These are phyloP conservation scores for Podospora anserina DNA, from an alignment of 495 filamentous ascomycete genomes.

Conservation along the genomic window DNA sequence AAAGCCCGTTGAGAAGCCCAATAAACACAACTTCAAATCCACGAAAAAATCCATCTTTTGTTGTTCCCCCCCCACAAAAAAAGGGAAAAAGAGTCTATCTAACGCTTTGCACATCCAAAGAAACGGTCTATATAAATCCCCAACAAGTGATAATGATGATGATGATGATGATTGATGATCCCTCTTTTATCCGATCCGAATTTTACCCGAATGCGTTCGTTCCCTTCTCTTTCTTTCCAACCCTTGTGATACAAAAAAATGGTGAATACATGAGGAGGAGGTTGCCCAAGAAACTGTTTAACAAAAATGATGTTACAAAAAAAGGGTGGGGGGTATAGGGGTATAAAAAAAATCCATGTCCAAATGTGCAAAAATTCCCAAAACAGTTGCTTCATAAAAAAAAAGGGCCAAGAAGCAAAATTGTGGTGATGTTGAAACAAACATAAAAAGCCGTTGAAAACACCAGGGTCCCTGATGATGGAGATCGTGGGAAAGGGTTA, in stretches of 20 bases:
- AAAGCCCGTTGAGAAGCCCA: background rate
- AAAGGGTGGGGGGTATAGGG: background rate
- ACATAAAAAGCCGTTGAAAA: background rate
- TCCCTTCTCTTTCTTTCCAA: background rate
- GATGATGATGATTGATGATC: background rate
- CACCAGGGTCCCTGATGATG: background rate
- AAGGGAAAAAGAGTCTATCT: background rate
- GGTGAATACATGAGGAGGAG: background rate
- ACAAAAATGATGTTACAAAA: background rate
- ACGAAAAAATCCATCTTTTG: background rate
- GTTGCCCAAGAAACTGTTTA: background rate
- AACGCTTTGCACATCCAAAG: background rate
- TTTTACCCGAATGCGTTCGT: background rate
- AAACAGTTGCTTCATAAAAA: background rate
- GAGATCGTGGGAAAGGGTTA: background rate
- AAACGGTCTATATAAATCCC: background rate
- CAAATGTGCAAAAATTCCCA: background rate
- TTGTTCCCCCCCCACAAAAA: background rate
- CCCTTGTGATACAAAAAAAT: background rate
- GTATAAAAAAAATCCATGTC: background rate
- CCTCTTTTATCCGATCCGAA: background rate
- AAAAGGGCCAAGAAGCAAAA: background rate
- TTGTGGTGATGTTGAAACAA: background rate
- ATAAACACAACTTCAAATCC: background rate
- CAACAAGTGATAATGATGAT: no score